Evolutionary conservation across 306 rosid genomes (phyloP).

Genomic region (Herpetospermum pedunculosum): DNA sequence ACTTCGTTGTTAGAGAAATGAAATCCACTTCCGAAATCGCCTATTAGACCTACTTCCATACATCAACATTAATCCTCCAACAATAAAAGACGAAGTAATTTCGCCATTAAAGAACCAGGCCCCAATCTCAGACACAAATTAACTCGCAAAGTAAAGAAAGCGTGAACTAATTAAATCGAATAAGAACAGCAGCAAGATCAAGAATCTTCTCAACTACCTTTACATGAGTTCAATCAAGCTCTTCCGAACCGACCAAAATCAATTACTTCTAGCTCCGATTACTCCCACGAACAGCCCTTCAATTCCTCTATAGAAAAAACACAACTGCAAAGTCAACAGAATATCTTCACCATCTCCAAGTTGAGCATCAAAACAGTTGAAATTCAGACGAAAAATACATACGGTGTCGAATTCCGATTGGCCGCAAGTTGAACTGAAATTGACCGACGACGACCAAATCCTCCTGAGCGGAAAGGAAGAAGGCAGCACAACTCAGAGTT

Average conservation of each 20-base stretch:
- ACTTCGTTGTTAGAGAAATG: background rate
- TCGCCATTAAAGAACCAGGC: constrained; percentile 1
- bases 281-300: background rate
- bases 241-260: background rate
- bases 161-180: background rate
- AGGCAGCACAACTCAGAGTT: constrained; percentile 3
- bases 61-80: background rate
- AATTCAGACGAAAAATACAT: background rate
- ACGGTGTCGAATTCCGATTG: background rate
- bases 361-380: background rate
- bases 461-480: background rate
- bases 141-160: background rate
- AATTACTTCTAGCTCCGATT: background rate
- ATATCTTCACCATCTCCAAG: background rate
- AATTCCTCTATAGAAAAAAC: background rate
- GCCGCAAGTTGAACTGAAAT: background rate
- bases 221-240: constrained; percentile 6
- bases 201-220: constrained; percentile 5
- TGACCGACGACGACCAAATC: background rate
- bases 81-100: background rate
- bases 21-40: background rate
- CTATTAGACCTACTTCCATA: background rate
- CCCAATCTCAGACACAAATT: background rate
- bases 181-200: constrained; percentile 1
- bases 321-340: background rate